Conservation (phyloP, 2,329 filamentous ascomycete genomes). For the Penicillium hesseltinei region DNA sequence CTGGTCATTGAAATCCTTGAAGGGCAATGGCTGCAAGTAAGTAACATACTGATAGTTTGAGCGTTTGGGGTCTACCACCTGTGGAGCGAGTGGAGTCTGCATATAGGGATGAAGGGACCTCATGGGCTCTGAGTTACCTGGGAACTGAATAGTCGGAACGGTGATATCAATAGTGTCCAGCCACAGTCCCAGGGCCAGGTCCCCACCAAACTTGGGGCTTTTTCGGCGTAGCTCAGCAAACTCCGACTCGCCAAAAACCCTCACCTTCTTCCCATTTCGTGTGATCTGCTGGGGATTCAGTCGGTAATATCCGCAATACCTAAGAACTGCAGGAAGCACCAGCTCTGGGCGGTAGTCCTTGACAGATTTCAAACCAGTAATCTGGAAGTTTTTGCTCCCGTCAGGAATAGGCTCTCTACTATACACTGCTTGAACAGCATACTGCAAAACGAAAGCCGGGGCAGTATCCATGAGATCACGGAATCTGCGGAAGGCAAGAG, state of each 20-base stretch:
- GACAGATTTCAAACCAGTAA: not conserved
- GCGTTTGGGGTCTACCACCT: not conserved
- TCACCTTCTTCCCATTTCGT: not conserved
- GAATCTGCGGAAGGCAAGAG: slow-evolving; percentile 7
- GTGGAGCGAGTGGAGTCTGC: not conserved
- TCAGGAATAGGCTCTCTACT: not conserved
- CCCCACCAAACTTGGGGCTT: not conserved
- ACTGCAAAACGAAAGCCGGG: slow-evolving; percentile 3
- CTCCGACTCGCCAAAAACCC: not conserved
- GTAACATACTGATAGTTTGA: slow-evolving; percentile 10
- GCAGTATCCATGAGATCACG: slow-evolving; percentile 7
- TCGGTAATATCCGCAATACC: slow-evolving; percentile 8
- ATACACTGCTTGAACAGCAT: slow-evolving; percentile 7
- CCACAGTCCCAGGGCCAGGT: not conserved
- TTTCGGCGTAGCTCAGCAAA: not conserved
- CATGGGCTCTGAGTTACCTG: not conserved
- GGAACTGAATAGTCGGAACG: not conserved
- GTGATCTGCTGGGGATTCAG: not conserved
- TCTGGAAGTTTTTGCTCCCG: not conserved
- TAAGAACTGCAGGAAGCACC: slow-evolving; percentile 7
- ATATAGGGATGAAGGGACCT: slow-evolving; percentile 1
- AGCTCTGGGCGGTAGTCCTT: slow-evolving; percentile 7
- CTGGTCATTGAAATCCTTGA: not conserved
- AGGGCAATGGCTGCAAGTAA: slow-evolving; percentile 9
- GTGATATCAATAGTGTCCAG: slow-evolving; percentile 2